Conservation (phyloP, 2,329 filamentous ascomycete species). For the Verticillium dahliae region DNA sequence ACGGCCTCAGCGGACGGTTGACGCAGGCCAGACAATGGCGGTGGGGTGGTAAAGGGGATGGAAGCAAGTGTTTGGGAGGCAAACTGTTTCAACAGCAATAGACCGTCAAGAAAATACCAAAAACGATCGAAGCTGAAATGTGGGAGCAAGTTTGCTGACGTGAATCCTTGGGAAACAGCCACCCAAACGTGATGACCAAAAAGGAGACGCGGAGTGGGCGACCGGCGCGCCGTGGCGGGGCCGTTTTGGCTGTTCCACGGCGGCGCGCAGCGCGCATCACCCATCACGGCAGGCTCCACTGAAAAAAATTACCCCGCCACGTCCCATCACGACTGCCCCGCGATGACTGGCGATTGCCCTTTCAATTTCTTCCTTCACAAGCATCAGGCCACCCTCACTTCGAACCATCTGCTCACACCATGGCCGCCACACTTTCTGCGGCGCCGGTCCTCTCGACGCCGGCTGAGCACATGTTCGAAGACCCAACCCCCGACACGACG, state of each 20-base stretch:
- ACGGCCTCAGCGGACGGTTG: not conserved
- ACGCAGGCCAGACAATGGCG: not conserved
- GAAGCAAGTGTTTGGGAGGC: not conserved
- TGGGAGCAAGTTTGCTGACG: not conserved
- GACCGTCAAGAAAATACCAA: not conserved
- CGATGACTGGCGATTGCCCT: not conserved
- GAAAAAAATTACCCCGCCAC: not conserved
- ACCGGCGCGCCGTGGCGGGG: not conserved
- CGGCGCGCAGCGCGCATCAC: not conserved
- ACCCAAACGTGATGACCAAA: not conserved
- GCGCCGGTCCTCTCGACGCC: conserved; percentile 59
- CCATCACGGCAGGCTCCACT: not conserved
- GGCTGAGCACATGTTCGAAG: conserved; percentile 51
- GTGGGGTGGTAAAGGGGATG: not conserved
- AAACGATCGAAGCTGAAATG: not conserved
- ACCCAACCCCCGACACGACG: conserved; percentile 30
- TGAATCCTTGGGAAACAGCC: not conserved
- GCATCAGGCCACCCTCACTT: not conserved
- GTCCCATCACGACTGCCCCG: not conserved
- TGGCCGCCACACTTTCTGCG: conserved; percentile 15
- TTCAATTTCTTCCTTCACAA: not conserved
- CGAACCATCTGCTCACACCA: not conserved
- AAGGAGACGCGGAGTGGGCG: not conserved
- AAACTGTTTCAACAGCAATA: not conserved
- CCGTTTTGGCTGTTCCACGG: not conserved